Percentiles rank a stretch among this genome's conserved stretches.
These are phyloP conservation scores for Penicillium sp. DNA, from an alignment of 2,329 filamentous ascomycete species.

Conservation along the genomic window DNA sequence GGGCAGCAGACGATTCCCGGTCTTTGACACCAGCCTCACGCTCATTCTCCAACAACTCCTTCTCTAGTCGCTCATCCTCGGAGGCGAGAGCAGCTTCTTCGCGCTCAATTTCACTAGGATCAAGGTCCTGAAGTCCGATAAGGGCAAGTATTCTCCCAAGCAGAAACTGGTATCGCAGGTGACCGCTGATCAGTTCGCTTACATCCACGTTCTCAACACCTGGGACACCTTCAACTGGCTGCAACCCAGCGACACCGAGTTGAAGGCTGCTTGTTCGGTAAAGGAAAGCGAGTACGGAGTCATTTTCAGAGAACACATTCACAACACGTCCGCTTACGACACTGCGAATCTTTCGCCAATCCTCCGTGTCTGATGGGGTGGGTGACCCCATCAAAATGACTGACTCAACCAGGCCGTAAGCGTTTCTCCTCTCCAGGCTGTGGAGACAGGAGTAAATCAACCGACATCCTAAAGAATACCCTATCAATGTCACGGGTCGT, in stretches of 20 bases:
- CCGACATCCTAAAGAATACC: slow-evolving; percentile 76
- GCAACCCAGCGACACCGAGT: slow-evolving; percentile 78
- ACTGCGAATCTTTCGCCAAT: slow-evolving; percentile 74
- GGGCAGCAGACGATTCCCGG: slow-evolving; percentile 12
- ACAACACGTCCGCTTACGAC: slow-evolving; percentile 80
- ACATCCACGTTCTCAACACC: slow-evolving; percentile 65
- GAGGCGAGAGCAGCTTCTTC: slow-evolving; percentile 42
- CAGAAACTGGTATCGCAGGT: slow-evolving; percentile 68
- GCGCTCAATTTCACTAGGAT: slow-evolving; percentile 45
- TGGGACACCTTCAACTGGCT: slow-evolving; percentile 59
- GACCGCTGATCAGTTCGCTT: slow-evolving; percentile 64
- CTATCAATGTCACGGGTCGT: slow-evolving; percentile 73
- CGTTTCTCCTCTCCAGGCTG: slow-evolving; percentile 70
- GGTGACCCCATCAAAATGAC: slow-evolving; percentile 81
- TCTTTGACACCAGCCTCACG: slow-evolving; percentile 27
- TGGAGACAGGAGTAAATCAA: slow-evolving; percentile 81
- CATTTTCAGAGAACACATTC: slow-evolving; percentile 84
- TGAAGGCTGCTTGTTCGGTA: slow-evolving; percentile 83
- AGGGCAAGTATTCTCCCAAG: slow-evolving; percentile 65
- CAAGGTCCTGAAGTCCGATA: slow-evolving; percentile 67
- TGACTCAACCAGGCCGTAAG: slow-evolving; percentile 80
- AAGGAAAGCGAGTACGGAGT: slow-evolving; percentile 81
- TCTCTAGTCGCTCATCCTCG: slow-evolving; percentile 41
- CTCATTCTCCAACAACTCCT: slow-evolving; percentile 34
- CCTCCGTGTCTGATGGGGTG: slow-evolving; percentile 65